A percentile compares a stretch with the other conserved stretches of the same genome.
Conservation (phyloP, 495 filamentous ascomycete genomes). For the Penicillium alfredii region DNA sequence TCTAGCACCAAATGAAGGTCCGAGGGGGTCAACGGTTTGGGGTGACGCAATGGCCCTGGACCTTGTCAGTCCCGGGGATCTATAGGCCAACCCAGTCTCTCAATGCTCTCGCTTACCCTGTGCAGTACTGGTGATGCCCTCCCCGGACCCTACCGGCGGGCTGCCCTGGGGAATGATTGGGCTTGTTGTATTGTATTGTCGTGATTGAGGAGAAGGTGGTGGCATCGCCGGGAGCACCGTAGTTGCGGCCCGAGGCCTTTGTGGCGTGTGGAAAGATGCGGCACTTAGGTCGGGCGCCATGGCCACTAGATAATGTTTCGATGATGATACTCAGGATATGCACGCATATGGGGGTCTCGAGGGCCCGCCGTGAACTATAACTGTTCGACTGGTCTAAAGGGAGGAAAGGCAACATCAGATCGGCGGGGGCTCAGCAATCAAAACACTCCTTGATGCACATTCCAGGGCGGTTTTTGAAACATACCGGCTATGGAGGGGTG, state of each 20-base stretch:
- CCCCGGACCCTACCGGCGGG: slow-evolving; percentile 29
- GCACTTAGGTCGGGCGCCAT: slow-evolving; percentile 62
- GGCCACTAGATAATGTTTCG: not conserved
- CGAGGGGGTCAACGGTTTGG: slow-evolving; percentile 75
- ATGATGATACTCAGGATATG: no score
- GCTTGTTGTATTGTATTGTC: slow-evolving; percentile 42
- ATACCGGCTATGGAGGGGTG: slow-evolving; percentile 7
- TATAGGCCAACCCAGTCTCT: no score
- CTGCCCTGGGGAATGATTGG: slow-evolving; percentile 28
- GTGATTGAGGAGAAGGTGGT: slow-evolving; percentile 38
- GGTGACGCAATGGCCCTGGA: slow-evolving; percentile 68
- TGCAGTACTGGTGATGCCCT: slow-evolving; percentile 52
- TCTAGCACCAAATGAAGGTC: slow-evolving; percentile 83
- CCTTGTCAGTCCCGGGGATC: slow-evolving; percentile 1
- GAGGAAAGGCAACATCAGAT: not conserved
- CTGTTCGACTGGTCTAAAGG: slow-evolving; percentile 1
- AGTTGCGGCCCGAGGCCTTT: slow-evolving; percentile 45
- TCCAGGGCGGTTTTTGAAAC: slow-evolving; percentile 5
- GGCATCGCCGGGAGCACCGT: slow-evolving; percentile 41
- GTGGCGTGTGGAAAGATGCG: slow-evolving; percentile 50
- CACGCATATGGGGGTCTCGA: not conserved
- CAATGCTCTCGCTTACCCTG: no score
- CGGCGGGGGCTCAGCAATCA: not conserved
- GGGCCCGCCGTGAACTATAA: slow-evolving; percentile 6
- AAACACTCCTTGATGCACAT: slow-evolving; percentile 9